Base-by-base conservation (phyloP, 441 rosid genomes). In the Jatropha multifida region DNA sequence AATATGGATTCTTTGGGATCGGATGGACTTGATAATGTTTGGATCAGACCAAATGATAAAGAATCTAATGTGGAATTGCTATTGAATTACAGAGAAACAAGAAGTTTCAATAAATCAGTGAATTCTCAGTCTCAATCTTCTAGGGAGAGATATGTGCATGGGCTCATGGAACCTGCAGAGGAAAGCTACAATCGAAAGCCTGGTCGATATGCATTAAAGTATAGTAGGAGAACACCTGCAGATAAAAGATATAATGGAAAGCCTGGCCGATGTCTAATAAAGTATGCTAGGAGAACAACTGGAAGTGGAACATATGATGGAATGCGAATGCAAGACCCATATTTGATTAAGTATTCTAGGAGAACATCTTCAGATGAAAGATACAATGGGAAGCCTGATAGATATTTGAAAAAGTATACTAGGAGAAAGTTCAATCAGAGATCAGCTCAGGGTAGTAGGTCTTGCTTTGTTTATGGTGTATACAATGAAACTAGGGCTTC, bases 351-450 rank as follows among this genome's bases (percentile, higher is more conserved):
- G 67, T 73, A 73, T 62, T 61, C 76, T 49, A 81, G 77, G 80
- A 87, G 83, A 79, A 76, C 77, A 20, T 40, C 38, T 68, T 74
- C 76, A 55, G 60, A 69, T 78, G 71, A 63, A 60, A n/a, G 13
- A 15, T 70, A 44, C 63, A 61, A 65, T 51, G 74, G 49, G 61
- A 82, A 80, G 52, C 54, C 52, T 44, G 87, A 82, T 73, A 82
- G 79, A 23, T 85, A 69, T 82, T 51, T 70, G 76, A 49, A 80
- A 26, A 87, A 84, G 67, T 89, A 87, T 73, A 66, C 78, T n/a
- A 83, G 80, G 76, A 77, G 73, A 51, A 60, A 51, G 68, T 40
- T 77, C 38, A 74, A 52, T 41, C 77, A 69, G 65, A 70, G 78
- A 37, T 65, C 37, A 65, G n/a, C 26, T 69, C 75, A 18, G 6